phyloP scores from a whole-genome alignment of 345 rosid genomes.

The Leavenworthia alabamica region DNA sequence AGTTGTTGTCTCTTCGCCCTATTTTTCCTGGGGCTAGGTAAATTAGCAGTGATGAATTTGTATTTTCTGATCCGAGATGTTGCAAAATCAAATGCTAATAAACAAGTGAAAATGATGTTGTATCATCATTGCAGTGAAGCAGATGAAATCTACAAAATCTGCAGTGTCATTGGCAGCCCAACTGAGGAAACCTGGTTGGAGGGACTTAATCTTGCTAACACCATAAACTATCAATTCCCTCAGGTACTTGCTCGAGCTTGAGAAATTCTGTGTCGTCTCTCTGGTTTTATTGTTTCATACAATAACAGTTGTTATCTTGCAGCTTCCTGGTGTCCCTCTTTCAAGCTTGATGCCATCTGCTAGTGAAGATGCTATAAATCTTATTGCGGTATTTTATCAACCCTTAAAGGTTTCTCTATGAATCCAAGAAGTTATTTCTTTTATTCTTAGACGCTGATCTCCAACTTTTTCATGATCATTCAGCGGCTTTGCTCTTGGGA shows the following conservation, averaged over 20 bases:
- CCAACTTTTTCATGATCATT: slow-evolving; percentile 17
- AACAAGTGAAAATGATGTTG: neutral
- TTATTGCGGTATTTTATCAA: slow-evolving; percentile 41
- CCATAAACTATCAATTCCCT: slow-evolving; percentile 75
- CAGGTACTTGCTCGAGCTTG: slow-evolving; percentile 36
- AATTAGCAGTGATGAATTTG: neutral
- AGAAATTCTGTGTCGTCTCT: neutral
- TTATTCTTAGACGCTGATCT: neutral
- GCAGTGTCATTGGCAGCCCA: slow-evolving; percentile 82
- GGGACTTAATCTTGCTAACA: slow-evolving; percentile 75
- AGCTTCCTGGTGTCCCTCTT: slow-evolving; percentile 59
- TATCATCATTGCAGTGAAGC: slow-evolving; percentile 64
- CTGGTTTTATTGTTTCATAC: neutral
- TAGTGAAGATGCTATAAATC: slow-evolving; percentile 63
- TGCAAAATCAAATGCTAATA: neutral
- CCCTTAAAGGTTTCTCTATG: neutral
- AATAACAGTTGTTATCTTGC: slow-evolving; percentile 25
- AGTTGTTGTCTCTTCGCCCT: slow-evolving; percentile 66
- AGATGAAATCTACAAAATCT: slow-evolving; percentile 93
- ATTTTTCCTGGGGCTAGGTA: slow-evolving; percentile 86
- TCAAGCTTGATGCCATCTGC: slow-evolving; percentile 62
- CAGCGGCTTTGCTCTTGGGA: slow-evolving; percentile 96
- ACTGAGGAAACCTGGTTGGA: slow-evolving; percentile 71
- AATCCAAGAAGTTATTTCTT: neutral
- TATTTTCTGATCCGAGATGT: neutral